These are phyloP conservation scores for Zalaria obscura DNA, from an alignment of 2,329 filamentous ascomycete genomes.

Conservation along the genomic window DNA sequence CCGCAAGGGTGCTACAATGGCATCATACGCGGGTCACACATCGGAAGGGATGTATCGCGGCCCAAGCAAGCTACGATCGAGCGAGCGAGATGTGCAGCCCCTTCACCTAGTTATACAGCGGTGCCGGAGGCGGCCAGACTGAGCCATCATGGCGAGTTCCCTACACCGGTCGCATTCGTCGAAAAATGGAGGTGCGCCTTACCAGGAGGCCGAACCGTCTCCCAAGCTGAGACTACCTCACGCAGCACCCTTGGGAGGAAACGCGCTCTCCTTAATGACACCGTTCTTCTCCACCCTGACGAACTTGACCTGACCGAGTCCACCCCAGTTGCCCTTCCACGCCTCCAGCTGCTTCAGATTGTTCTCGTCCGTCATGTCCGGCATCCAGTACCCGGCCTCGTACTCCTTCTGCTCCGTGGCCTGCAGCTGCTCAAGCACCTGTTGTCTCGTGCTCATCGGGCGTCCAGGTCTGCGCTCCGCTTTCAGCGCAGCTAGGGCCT, in stretches of 20 bases:
- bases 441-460: slow-evolving; percentile 63
- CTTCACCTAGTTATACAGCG: too few relatives aligned
- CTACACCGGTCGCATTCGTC: too few relatives aligned
- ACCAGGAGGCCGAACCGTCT: too few relatives aligned
- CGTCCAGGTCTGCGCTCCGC: slow-evolving; percentile 62
- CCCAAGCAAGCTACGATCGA: too few relatives aligned
- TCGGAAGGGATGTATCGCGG: too few relatives aligned
- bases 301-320: slow-evolving; percentile 63
- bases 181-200: too few relatives aligned
- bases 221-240: slow-evolving; percentile 7
- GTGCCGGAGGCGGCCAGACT: too few relatives aligned
- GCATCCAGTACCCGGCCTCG: slow-evolving; percentile 71
- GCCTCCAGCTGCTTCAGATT: slow-evolving; percentile 51
- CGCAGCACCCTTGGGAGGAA: slow-evolving; percentile 48
- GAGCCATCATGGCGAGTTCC: too few relatives aligned
- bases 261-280: slow-evolving; percentile 52
- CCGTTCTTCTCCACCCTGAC: slow-evolving; percentile 57
- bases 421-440: slow-evolving; percentile 59
- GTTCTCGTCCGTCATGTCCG: slow-evolving; percentile 56
- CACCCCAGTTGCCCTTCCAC: slow-evolving; percentile 79
- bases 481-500: slow-evolving; percentile 52
- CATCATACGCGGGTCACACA: too few relatives aligned
- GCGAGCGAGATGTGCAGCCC: too few relatives aligned
- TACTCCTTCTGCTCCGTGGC: slow-evolving; percentile 64
- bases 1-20: too few relatives aligned